Evolutionary conservation across 257 asterid genomes (phyloP).

Genomic region (Echites panduratus): DNA sequence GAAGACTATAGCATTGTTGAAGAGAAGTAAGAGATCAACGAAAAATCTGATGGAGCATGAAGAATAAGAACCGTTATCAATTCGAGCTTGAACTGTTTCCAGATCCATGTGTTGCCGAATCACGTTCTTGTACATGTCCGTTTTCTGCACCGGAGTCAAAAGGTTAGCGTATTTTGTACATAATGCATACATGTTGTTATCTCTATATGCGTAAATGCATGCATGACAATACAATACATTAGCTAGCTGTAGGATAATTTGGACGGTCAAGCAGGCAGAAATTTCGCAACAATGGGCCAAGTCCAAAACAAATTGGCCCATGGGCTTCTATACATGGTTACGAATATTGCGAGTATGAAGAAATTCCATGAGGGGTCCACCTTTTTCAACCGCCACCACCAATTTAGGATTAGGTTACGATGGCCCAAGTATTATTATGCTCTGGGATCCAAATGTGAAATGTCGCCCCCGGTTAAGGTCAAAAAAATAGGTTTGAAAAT

Average conservation of each 20-base stretch:
- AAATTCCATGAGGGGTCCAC: no score
- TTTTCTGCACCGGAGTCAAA: constrained; percentile 21
- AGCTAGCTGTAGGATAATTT: no score
- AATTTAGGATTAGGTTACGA: not conserved
- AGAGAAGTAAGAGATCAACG: constrained; percentile 34
- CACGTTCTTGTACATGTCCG: constrained; percentile 25
- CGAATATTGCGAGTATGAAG: no score
- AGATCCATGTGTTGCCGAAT: constrained; percentile 40
- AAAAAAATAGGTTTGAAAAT: no score
- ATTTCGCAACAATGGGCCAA: no score
- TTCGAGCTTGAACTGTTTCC: constrained; percentile 29
- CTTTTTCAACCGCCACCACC: constrained; percentile 3
- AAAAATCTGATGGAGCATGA: constrained; percentile 25
- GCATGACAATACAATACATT: not conserved
- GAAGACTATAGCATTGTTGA: constrained; percentile 41
- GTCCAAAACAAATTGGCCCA: not conserved
- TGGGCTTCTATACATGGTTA: not conserved
- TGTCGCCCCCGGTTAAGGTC: no score
- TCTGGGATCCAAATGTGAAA: not conserved
- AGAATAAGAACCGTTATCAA: constrained; percentile 35
- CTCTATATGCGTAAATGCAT: not conserved
- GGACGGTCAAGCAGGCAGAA: no score
- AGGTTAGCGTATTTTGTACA: not conserved
- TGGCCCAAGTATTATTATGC: not conserved
- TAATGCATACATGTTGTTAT: no score